phyloP scores from a whole-genome alignment of 768 basidiomycete genomes.

The Russula griseocarnosa region DNA sequence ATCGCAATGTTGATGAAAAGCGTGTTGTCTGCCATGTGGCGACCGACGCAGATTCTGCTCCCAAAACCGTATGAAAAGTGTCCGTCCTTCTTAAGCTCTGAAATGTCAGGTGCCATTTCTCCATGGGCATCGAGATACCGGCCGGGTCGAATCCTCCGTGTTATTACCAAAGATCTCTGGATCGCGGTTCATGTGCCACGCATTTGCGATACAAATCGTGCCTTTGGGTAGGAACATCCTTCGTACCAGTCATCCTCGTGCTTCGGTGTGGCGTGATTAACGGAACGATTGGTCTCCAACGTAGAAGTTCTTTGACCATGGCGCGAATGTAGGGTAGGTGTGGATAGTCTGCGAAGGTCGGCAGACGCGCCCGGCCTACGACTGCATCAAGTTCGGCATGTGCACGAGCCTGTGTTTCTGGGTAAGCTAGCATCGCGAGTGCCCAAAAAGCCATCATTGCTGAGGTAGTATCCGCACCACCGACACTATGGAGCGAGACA shows the following conservation, averaged over 20 bases:
- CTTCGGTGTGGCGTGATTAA: not conserved
- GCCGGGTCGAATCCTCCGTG: not conserved
- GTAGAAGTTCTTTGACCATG: not conserved
- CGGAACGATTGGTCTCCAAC: not conserved
- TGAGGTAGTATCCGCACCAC: not conserved
- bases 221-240: not conserved
- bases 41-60: not conserved
- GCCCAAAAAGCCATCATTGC: not conserved
- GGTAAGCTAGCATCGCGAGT: slow-evolving; percentile 1
- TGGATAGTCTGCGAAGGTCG: not conserved
- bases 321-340: slow-evolving; percentile 4
- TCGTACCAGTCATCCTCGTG: slow-evolving; percentile 3
- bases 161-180: slow-evolving; percentile 1
- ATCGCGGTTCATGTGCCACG: slow-evolving; percentile 2
- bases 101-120: not conserved
- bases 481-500: not conserved
- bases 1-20: slow-evolving; percentile 3
- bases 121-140: not conserved
- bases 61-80: slow-evolving; percentile 3
- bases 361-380: not conserved
- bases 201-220: not conserved
- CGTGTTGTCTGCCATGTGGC: not conserved
- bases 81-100: not conserved
- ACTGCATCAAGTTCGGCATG: slow-evolving; percentile 1
- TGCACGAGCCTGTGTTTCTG: not conserved